phyloP scores from a whole-genome alignment of 495 filamentous ascomycete genomes.

The Tuber aestivum region DNA sequence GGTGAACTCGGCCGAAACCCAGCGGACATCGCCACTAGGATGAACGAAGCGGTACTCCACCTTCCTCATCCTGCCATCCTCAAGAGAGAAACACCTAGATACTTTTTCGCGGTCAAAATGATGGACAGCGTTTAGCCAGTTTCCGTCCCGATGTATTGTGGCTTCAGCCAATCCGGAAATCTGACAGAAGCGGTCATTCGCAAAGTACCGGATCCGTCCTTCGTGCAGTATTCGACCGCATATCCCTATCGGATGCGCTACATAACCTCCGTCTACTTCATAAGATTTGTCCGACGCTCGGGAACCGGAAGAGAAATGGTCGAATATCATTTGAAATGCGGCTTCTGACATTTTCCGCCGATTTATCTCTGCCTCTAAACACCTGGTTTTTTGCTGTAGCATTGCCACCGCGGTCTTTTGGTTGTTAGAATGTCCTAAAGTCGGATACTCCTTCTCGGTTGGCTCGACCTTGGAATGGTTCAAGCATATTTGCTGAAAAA shows the following conservation, averaged over 20 bases:
- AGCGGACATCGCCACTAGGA: constrained; percentile 34
- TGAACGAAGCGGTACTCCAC: constrained; percentile 40
- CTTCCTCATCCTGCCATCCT: constrained; percentile 37
- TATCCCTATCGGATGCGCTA: constrained; percentile 32
- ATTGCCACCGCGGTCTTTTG: constrained; percentile 38
- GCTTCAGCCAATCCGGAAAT: constrained; percentile 30
- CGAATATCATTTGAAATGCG: constrained; percentile 32
- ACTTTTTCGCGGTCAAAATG: constrained; percentile 37
- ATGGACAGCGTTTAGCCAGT: constrained; percentile 40
- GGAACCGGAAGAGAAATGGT: constrained; percentile 34
- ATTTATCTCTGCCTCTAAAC: constrained; percentile 36
- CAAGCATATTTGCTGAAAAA: constrained; percentile 42
- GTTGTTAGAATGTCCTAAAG: constrained; percentile 31
- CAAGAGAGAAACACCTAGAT: constrained; percentile 36
- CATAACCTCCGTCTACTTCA: constrained; percentile 20
- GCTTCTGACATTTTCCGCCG: constrained; percentile 34
- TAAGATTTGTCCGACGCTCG: constrained; percentile 17
- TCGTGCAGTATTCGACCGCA: constrained; percentile 36
- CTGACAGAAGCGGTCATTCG: constrained; percentile 38
- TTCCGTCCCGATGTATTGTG: constrained; percentile 30
- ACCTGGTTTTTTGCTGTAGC: constrained; percentile 41
- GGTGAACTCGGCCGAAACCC: constrained; percentile 39
- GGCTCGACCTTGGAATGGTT: constrained; percentile 39
- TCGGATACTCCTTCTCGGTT: constrained; percentile 34
- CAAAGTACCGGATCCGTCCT: constrained; percentile 38